A percentile compares a stretch with the other conserved stretches of the same genome.
phyloP scores from a whole-genome alignment of 306 rosid species.

The Erythrophleum fordii region DNA sequence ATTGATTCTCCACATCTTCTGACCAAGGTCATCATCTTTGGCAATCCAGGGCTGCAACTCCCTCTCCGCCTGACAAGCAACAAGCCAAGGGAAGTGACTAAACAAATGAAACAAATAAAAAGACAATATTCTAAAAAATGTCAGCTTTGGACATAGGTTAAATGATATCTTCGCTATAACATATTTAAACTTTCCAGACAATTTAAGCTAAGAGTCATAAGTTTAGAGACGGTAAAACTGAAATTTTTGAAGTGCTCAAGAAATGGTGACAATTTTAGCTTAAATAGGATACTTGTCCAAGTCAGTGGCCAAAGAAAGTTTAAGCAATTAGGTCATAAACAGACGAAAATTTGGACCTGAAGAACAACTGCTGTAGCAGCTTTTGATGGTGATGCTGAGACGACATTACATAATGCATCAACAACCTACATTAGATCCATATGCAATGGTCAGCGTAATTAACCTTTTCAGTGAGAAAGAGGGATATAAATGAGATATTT shows the following conservation, averaged over 20 bases:
- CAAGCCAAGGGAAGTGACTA: constrained; percentile 51
- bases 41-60: constrained; percentile 99
- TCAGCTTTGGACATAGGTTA: constrained; percentile 24
- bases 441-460: constrained; percentile 25
- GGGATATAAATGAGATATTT: not conserved
- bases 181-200: constrained; percentile 17
- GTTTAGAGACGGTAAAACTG: constrained; percentile 9
- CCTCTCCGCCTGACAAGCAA: constrained; percentile 79
- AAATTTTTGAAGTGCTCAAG: not conserved
- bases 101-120: constrained; percentile 29
- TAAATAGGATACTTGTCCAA: constrained; percentile 27
- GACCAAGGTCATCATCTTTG: constrained; percentile 91
- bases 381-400: constrained; percentile 86
- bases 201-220: not conserved
- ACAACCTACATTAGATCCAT: constrained; percentile 64
- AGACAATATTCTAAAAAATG: constrained; percentile 25
- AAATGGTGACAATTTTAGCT: constrained; percentile 9
- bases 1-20: constrained; percentile 97
- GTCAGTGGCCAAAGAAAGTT: constrained; percentile 5
- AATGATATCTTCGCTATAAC: constrained; percentile 31
- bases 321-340: constrained; percentile 32
- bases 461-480: constrained; percentile 29
- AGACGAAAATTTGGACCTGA: constrained; percentile 70
- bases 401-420: constrained; percentile 96
- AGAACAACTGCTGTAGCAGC: constrained; percentile 96